Evolutionary conservation across 192 early-diverging fungal species (phyloP).

Genomic region (Pecoramyces ruminantium): DNA sequence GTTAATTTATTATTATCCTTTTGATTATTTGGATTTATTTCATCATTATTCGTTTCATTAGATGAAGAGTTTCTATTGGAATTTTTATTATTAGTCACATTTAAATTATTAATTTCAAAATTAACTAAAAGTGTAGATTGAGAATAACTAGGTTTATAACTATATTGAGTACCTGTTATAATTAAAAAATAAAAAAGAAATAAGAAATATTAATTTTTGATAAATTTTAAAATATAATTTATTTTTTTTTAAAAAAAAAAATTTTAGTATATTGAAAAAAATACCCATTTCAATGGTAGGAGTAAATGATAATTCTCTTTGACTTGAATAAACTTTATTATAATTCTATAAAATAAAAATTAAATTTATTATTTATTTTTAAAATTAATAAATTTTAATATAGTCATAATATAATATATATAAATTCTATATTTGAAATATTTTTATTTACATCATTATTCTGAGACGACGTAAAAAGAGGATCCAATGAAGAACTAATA

Average conservation of each 20-base stretch:
- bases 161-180: background rate
- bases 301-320: background rate
- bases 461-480: conserved; percentile 33
- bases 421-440: background rate
- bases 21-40: conserved; percentile 2
- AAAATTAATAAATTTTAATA: too few species aligned
- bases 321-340: background rate
- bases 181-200: too few species aligned
- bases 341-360: background rate
- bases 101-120: background rate
- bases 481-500: conserved; percentile 34
- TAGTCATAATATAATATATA: background rate
- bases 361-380: background rate
- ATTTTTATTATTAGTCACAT: background rate
- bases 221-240: too few species aligned
- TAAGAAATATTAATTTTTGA: too few species aligned
- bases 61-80: conserved; percentile 15
- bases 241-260: too few species aligned
- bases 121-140: background rate
- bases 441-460: conserved; percentile 16
- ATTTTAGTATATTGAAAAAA: too few species aligned
- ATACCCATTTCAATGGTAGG: background rate
- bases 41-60: conserved; percentile 5
- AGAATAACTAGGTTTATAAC: background rate
- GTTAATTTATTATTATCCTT: background rate